Conservation (phyloP, 2,329 filamentous ascomycete genomes). For the Coleophoma crateriformis region DNA sequence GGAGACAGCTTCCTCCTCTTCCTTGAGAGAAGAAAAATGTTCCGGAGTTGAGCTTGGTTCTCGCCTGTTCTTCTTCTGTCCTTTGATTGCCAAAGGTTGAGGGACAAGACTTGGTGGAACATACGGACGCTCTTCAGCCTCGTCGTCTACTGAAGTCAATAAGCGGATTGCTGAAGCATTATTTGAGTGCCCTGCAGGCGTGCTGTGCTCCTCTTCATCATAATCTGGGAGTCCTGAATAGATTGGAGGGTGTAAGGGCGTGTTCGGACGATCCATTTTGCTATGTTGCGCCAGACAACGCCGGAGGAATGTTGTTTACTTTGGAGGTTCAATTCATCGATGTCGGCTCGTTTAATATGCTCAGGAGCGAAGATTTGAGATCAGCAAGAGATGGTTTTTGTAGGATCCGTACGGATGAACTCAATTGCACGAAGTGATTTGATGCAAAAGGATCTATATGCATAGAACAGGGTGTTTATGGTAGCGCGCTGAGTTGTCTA, state of each 20-base stretch:
- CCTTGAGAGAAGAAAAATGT: slow-evolving; percentile 29
- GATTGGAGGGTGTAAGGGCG: slow-evolving; percentile 48
- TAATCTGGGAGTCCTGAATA: slow-evolving; percentile 50
- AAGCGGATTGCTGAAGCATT: slow-evolving; percentile 52
- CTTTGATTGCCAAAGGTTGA: slow-evolving; percentile 14
- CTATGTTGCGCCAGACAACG: slow-evolving; percentile 10
- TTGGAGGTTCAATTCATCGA: slow-evolving; percentile 3
- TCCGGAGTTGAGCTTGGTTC: slow-evolving; percentile 28
- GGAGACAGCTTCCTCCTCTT: slow-evolving; percentile 31
- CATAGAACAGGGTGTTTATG: too few species aligned
- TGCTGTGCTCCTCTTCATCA: slow-evolving; percentile 42
- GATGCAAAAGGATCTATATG: too few species aligned
- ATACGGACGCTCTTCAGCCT: slow-evolving; percentile 48
- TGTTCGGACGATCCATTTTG: slow-evolving; percentile 35
- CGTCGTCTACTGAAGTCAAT: slow-evolving; percentile 59
- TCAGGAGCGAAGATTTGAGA: too few species aligned
- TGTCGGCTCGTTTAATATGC: background rate
- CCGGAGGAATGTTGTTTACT: slow-evolving; percentile 9
- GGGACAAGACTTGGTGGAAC: slow-evolving; percentile 32
- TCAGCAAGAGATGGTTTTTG: too few species aligned
- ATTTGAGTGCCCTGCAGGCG: slow-evolving; percentile 34
- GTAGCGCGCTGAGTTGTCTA: too few species aligned
- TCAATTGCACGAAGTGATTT: too few species aligned
- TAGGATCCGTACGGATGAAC: too few species aligned
- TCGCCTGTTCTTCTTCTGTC: slow-evolving; percentile 12